A percentile compares a stretch with the other conserved stretches of the same genome.
Conservation (phyloP, 345 rosid genomes). For the Camelina hispida region DNA sequence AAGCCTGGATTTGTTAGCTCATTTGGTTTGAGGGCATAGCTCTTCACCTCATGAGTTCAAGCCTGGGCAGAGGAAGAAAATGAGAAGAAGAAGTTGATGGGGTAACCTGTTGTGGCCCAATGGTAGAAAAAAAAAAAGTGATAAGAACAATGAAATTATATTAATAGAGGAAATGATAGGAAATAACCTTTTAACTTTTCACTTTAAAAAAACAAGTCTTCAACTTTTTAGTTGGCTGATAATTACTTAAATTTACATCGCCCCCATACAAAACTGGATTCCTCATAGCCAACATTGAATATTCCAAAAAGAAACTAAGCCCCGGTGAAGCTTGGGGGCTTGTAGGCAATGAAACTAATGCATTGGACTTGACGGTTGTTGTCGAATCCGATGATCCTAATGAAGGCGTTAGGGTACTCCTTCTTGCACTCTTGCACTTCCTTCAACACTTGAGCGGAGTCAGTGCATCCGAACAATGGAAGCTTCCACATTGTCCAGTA, state of each 20-base stretch:
- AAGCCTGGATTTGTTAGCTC: too few relatives aligned
- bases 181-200: not conserved
- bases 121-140: too few relatives aligned
- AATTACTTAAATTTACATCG: not conserved
- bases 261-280: not conserved
- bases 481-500: conserved; percentile 54
- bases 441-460: conserved; percentile 47
- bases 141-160: not conserved
- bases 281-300: not conserved
- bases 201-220: not conserved
- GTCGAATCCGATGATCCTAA: conserved; percentile 49
- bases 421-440: conserved; percentile 46
- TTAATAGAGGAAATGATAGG: not conserved
- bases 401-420: conserved; percentile 43
- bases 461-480: conserved; percentile 49
- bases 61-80: too few relatives aligned
- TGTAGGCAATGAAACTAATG: conserved; percentile 50
- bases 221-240: not conserved
- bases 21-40: too few relatives aligned
- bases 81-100: too few relatives aligned
- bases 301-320: conserved; percentile 21
- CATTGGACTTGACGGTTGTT: conserved; percentile 50
- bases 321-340: conserved; percentile 45
- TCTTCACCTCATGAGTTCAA: too few relatives aligned
- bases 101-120: too few relatives aligned